Conservation (phyloP, 768 basidiomycete genomes). For the Tylopilus subfusipes region DNA sequence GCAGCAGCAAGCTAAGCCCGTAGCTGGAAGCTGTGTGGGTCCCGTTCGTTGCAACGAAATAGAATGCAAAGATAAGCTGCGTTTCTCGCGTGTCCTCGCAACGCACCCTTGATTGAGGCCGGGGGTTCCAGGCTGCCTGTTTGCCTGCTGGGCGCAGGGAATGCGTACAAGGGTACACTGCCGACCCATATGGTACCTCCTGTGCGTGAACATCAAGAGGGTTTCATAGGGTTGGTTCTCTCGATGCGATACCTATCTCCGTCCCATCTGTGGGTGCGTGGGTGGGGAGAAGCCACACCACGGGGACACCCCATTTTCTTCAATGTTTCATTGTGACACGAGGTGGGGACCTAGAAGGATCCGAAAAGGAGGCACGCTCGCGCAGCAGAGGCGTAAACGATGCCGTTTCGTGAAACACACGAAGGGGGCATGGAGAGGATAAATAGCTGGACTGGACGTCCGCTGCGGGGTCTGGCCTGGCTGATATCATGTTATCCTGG, state of each 20-base stretch:
- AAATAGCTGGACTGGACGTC: constrained; percentile 6
- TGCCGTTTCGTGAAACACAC: neutral
- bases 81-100: neutral
- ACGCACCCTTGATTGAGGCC: neutral
- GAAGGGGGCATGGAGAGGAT: neutral
- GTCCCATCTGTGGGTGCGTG: constrained; percentile 2
- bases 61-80: too few relatives aligned
- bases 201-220: constrained; percentile 3
- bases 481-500: constrained; percentile 1
- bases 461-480: neutral
- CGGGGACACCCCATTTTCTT: neutral
- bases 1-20: neutral
- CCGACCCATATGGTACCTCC: constrained; percentile 6
- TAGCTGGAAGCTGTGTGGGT: too few relatives aligned
- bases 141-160: neutral
- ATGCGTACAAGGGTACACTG: neutral
- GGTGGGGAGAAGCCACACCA: neutral
- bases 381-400: neutral
- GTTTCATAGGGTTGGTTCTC: neutral
- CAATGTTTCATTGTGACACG: neutral
- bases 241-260: neutral
- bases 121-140: neutral
- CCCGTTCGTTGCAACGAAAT: too few relatives aligned
- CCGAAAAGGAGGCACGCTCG: neutral
- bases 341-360: neutral